Evolutionary conservation across 805 yeast species (phyloP), one percentile per base, ranked within the genome.

Genomic region (Sugiyamaella americana): DNA sequence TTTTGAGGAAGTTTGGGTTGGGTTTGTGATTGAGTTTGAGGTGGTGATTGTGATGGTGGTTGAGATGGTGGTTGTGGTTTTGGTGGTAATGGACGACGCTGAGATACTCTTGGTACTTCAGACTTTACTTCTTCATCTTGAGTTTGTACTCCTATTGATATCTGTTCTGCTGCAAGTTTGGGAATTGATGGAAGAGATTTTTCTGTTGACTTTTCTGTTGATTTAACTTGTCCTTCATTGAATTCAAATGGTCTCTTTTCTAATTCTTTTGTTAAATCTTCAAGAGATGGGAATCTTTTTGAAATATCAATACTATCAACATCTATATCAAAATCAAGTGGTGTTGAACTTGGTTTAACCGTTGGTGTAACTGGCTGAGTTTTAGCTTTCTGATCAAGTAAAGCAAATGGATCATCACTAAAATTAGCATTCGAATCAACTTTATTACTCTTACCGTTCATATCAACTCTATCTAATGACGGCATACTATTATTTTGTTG

Each of bases 251-350:
- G 38, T 21, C 43, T 35, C 30, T 37, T 48, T 37, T 55, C 57
- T 38, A 57, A 42, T 8, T 48, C 50, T 36, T 41, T 40, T 5
- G 59, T 40, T 26, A 64, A 56, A 41, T 64, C 67, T 42, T 64
- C 68, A n/a, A 64, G 56, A 1, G 66, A 51, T 8, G 69, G 69
- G 49, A 49, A 64, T 32, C 62, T 48, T 8, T 54, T 45, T 10
- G 51, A 56, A 22, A 58, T 51, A 11, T 35, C 37, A 13, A 11
- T 6, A 8, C 18, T 10, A 11, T 35, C 37, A 13, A 35, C n/a
- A 8, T 5, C 6, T 11, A 29, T 29, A 29, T 29, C 34, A 10
- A 13, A 13, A 5, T 35, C 37, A 16, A 16, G 37, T 5, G 37
- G 37, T 8, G 37, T 35, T 8, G 32, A 26, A 26, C 11, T 8